phyloP scores from a whole-genome alignment of 2,329 filamentous ascomycete species.

The Penicillium olsonii region DNA sequence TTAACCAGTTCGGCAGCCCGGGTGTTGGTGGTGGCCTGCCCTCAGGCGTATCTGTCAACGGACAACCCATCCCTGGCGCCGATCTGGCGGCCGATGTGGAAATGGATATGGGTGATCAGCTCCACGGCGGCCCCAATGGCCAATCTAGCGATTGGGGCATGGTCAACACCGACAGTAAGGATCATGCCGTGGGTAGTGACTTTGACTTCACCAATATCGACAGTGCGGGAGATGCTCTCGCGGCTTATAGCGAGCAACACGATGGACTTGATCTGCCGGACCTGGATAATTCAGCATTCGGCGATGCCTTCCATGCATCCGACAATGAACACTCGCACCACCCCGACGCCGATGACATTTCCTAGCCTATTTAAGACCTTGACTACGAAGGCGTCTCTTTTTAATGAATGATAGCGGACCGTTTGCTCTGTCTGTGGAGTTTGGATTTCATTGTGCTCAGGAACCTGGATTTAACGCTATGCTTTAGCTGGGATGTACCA shows the following conservation, averaged over 20 bases:
- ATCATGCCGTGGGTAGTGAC: constrained; percentile 37
- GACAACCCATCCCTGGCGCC: constrained; percentile 46
- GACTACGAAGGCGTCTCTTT: constrained; percentile 15
- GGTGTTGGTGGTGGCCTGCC: constrained; percentile 10
- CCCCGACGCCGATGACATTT: constrained; percentile 44
- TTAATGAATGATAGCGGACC: constrained; percentile 12
- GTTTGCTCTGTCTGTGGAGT: constrained; percentile 3
- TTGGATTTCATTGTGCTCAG: constrained; percentile 7
- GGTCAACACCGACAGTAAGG: constrained; percentile 62
- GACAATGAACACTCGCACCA: constrained; percentile 48
- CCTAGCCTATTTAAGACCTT: constrained; percentile 22
- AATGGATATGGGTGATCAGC: constrained; percentile 56
- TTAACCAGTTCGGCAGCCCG: constrained; percentile 39
- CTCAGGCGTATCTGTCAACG: constrained; percentile 53
- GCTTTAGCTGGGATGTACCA: constrained; percentile 10
- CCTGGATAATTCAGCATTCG: constrained; percentile 79
- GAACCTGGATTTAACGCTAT: constrained; percentile 6
- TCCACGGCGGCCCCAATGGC: constrained; percentile 42
- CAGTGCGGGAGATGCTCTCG: constrained; percentile 70
- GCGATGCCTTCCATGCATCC: constrained; percentile 72
- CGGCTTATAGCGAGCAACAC: constrained; percentile 64
- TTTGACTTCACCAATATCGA: constrained; percentile 57
- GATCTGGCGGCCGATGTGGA: constrained; percentile 35
- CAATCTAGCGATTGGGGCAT: constrained; percentile 73
- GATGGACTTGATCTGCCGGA: constrained; percentile 58